Evolutionary conservation across 768 basidiomycete genomes (phyloP), one percentile per base, ranked within the genome.

Genomic region (Amylocystis lapponica): DNA sequence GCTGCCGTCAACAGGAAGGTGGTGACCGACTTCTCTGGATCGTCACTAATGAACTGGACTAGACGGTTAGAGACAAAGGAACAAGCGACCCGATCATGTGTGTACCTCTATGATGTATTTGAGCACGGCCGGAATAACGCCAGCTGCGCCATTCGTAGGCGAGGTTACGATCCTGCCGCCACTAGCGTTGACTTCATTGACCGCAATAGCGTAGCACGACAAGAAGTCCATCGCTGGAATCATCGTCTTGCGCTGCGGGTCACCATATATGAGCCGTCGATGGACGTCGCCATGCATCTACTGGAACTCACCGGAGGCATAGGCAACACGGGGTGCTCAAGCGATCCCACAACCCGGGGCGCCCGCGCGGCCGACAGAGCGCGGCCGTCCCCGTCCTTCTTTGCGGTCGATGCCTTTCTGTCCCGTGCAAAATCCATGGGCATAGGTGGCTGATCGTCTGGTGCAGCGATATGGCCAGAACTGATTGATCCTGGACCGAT

Each of bases 131-230:
- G 94, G 95, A 40, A 97, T 95, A 33, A 97, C 86, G 6, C 94
- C 95, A 9, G 86, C 86, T 0, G 93, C 91, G 33, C 94, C 94
- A 57, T 93, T 93, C 5, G 93, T 94, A 2, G 89, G 94, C 5
- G 88, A 87, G 2, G 94, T 97, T 35, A 98, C 94, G 40, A 98
- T 95, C 25, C 94, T 75, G 0, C 94, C 94, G 0, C 94, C 93
- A 23, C 79, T 75, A 4, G 93, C 93, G 56, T 95, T 96, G 11
- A 95, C 92, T 61, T 96, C 94, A 55, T 95, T 95, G 11, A 93
- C 91, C 14, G 90, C 89, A 41, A 93, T 94, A 3, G 92, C 94
- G 62, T 96, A 97, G 48, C 89, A 90, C 1, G 86, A 87, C 47
- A 98, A 67, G 57, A 93, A 94, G 57, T 98, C 93, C 65, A 98